These are phyloP conservation scores for Malassezia cuniculi DNA, from an alignment of 1,284 basidiomycete genomes.

Conservation along the genomic window DNA sequence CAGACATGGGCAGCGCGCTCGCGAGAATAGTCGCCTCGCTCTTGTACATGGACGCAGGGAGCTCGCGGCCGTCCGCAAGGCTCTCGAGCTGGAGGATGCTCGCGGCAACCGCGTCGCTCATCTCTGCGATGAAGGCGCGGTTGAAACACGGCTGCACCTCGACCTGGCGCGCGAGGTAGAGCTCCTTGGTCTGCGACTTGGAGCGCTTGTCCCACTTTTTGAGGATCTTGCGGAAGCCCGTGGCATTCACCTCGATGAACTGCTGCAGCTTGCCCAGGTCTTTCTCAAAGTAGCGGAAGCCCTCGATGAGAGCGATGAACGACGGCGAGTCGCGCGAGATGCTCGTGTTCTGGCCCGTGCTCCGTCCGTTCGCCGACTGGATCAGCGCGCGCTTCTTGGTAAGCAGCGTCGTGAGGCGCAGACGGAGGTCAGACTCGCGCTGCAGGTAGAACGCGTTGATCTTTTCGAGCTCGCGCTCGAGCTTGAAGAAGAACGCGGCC, in stretches of 20 bases:
- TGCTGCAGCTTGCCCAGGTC: conserved; percentile 91
- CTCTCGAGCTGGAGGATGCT: conserved; percentile 86
- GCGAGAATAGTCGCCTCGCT: conserved; percentile 8
- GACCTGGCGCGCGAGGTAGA: conserved; percentile 90
- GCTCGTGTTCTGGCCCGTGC: conserved; percentile 16
- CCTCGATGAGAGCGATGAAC: conserved; percentile 65
- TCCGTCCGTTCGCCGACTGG: conserved; percentile 20
- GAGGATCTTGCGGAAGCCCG: conserved; percentile 90
- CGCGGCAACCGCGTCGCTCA: conserved; percentile 84
- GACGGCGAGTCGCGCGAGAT: conserved; percentile 38
- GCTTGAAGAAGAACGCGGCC: conserved; percentile 96
- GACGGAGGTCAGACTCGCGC: conserved; percentile 85
- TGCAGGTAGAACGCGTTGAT: conserved; percentile 99
- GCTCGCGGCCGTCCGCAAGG: conserved; percentile 30
- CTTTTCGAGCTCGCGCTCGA: conserved; percentile 97
- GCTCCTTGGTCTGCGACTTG: conserved; percentile 83
- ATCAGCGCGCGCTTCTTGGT: conserved; percentile 77
- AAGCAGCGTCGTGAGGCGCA: conserved; percentile 75
- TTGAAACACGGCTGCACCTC: conserved; percentile 74
- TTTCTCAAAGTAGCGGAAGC: conserved; percentile 82
- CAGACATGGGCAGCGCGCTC: conserved; percentile 2
- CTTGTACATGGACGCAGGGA: conserved; percentile 7
- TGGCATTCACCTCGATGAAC: conserved; percentile 96
- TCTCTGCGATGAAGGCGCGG: conserved; percentile 89
- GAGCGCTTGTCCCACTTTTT: conserved; percentile 99